A percentile compares a stretch with the other conserved stretches of the same genome.
Conservation (phyloP, 768 basidiomycete genomes). For the Pholiota molesta region DNA sequence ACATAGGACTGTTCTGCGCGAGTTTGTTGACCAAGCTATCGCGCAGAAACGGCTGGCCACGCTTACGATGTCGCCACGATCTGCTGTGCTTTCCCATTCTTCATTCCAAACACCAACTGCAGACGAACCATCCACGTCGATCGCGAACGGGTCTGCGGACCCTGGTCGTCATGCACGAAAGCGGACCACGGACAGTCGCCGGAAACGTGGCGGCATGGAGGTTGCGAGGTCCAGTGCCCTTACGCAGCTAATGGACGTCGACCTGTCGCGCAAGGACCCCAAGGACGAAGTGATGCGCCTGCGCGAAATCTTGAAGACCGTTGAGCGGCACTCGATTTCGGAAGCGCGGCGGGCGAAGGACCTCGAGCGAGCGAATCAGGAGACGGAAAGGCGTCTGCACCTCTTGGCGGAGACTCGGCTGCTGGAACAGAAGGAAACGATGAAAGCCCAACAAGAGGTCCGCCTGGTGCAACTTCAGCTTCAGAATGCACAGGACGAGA, state of each 20-base stretch:
- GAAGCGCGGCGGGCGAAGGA: slow-evolving; percentile 38
- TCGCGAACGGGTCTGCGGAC: slow-evolving; percentile 6
- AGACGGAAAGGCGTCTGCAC: slow-evolving; percentile 35
- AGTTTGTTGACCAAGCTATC: slow-evolving; percentile 22
- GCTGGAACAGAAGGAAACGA: slow-evolving; percentile 38
- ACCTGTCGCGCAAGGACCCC: slow-evolving; percentile 23
- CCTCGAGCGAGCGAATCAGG: slow-evolving; percentile 35
- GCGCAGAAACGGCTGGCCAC: slow-evolving; percentile 23
- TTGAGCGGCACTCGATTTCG: slow-evolving; percentile 35
- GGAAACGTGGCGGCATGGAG: slow-evolving; percentile 14
- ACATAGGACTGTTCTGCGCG: slow-evolving; percentile 22
- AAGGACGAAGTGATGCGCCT: slow-evolving; percentile 35
- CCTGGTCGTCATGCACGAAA: slow-evolving; percentile 14
- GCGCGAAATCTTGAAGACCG: slow-evolving; percentile 36
- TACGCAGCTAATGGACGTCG: slow-evolving; percentile 21
- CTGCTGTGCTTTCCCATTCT: slow-evolving; percentile 28
- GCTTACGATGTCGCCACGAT: slow-evolving; percentile 29
- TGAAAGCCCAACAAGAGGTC: slow-evolving; percentile 38
- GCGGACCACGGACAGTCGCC: slow-evolving; percentile 15
- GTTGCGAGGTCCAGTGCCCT: slow-evolving; percentile 15
- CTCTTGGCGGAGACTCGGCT: slow-evolving; percentile 38
- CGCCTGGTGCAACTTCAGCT: slow-evolving; percentile 42
- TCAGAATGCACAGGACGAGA: slow-evolving; percentile 50
- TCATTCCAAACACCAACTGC: slow-evolving; percentile 17
- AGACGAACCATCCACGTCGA: slow-evolving; percentile 10